Evolutionary conservation across 2,329 filamentous ascomycete genomes (phyloP).

Genomic region (Emmonsiellopsis sp.): DNA sequence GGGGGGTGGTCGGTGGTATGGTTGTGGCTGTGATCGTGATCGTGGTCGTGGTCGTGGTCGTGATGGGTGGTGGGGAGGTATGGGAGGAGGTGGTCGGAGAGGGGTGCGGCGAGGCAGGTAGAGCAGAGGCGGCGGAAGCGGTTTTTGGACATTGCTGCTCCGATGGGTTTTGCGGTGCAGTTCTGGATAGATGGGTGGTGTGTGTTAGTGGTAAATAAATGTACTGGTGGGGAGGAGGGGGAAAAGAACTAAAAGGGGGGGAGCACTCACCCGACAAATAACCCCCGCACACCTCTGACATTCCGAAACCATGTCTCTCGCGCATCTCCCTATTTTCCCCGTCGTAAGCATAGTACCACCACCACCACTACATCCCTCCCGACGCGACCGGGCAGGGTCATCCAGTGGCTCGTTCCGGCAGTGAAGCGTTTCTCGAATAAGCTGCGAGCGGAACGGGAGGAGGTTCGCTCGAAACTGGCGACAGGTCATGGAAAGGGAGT

Average conservation of each 20-base stretch:
- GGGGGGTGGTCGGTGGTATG: not conserved
- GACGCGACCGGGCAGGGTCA: slow-evolving; percentile 21
- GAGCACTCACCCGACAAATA: slow-evolving; percentile 66
- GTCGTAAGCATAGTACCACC: slow-evolving; percentile 33
- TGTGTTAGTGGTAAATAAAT: not conserved
- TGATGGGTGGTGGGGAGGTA: slow-evolving; percentile 15
- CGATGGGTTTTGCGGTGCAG: slow-evolving; percentile 75
- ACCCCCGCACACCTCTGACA: slow-evolving; percentile 69
- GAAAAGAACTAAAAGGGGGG: not conserved
- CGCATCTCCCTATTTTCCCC: slow-evolving; percentile 69
- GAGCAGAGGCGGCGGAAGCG: slow-evolving; percentile 75
- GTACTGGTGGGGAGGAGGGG: not conserved
- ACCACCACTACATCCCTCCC: slow-evolving; percentile 32
- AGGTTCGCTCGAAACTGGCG: slow-evolving; percentile 69
- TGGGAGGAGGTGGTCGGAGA: slow-evolving; percentile 32
- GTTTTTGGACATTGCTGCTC: slow-evolving; percentile 54
- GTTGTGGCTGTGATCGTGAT: not conserved
- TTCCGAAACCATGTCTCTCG: slow-evolving; percentile 74
- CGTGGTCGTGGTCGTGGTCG: not conserved
- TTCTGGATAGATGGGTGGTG: slow-evolving; percentile 49
- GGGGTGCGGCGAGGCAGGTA: slow-evolving; percentile 62
- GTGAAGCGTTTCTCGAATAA: slow-evolving; percentile 66
- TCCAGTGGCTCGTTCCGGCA: slow-evolving; percentile 61
- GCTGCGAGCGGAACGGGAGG: slow-evolving; percentile 64
- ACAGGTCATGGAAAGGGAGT: slow-evolving; percentile 73